Evolutionary conservation across 352 stramenopile genomes (phyloP), one percentile per base, ranked within the genome.

Genomic region (Aphanomyces astaci): DNA sequence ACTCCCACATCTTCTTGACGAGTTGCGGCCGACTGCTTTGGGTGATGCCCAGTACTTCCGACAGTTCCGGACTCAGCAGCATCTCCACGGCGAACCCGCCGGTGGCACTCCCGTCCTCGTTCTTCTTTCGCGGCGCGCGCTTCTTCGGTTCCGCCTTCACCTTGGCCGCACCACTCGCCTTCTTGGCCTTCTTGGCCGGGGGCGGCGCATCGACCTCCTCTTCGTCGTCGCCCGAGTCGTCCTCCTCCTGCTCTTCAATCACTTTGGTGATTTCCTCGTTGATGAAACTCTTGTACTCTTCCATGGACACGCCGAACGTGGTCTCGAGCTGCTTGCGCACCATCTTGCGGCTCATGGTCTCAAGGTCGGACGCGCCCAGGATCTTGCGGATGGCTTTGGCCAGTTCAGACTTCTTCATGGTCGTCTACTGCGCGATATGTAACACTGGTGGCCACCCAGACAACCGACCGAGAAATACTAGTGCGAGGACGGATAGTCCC

Each of bases 1-100:
- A 98, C 62, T 95, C 86, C 96, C 96, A 99, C 19, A 99, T 71
- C 33, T 80, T 75, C 71, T 98, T 98, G 30, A 98, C 92, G 52
- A 98, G 92, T 69, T 98, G 82, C 11, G 92, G 91, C 4, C 94
- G 81, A 33, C 92, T 83, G 74, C 96, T 89, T 46, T 84, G 71
- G 45, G 95, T 86, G 13, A 77, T 84, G 32, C 90, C 83, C 13
- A 96, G 73, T 0, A 98, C 80, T 39, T 71, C 74, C 27, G 73
- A 81, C 31, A 96, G 76, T 63, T 91, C 86, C 0, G 87, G 87
- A 10, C 83, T 93, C 56, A 96, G 39, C 30, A 81, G 72, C 32
- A 94, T 74, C 71, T 94, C 86, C 52, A 70, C 76, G 67, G 91
- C 86, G 73, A 95, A 95, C 53, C 79, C 4, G 81, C 66, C 15